Conservation (phyloP, 345 rosid genomes). For the Barbarea vulgaris region DNA sequence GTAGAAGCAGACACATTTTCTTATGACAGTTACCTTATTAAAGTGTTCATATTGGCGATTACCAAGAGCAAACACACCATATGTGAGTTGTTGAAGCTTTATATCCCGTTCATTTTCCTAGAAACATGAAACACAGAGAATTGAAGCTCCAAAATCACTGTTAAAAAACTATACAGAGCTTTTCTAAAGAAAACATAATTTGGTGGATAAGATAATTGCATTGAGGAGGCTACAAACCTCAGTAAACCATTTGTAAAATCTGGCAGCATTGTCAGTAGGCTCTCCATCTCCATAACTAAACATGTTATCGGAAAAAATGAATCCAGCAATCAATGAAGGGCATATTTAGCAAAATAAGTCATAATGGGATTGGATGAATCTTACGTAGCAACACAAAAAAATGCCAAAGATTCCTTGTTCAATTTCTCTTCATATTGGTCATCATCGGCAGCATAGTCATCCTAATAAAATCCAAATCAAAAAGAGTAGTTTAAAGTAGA, state of each 20-base stretch:
- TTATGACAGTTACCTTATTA: constrained; percentile 65
- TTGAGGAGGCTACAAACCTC: constrained; percentile 55
- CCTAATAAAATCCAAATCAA: constrained; percentile 22
- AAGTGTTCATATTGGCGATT: constrained; percentile 96
- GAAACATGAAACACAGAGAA: constrained; percentile 9
- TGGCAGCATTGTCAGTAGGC: constrained; percentile 97
- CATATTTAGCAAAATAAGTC: background rate
- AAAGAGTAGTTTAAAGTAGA: background rate
- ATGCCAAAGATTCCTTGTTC: constrained; percentile 62
- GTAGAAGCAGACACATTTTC: constrained; percentile 5
- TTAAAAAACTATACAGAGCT: background rate
- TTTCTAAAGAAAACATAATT: background rate
- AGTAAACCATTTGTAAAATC: constrained; percentile 91
- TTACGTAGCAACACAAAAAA: constrained; percentile 80
- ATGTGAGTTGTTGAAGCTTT: constrained; percentile 67
- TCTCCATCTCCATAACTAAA: constrained; percentile 97
- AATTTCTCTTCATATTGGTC: constrained; percentile 68
- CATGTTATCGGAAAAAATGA: constrained; percentile 19
- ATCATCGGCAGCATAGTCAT: constrained; percentile 76
- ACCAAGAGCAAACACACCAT: constrained; percentile 87
- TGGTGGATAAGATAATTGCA: background rate
- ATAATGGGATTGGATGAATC: constrained; percentile 23
- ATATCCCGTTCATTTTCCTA: constrained; percentile 63
- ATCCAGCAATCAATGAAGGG: constrained; percentile 11
- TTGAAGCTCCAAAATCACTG: background rate